phyloP scores from a whole-genome alignment of 768 basidiomycete genomes.

The Pisolithus microcarpus region DNA sequence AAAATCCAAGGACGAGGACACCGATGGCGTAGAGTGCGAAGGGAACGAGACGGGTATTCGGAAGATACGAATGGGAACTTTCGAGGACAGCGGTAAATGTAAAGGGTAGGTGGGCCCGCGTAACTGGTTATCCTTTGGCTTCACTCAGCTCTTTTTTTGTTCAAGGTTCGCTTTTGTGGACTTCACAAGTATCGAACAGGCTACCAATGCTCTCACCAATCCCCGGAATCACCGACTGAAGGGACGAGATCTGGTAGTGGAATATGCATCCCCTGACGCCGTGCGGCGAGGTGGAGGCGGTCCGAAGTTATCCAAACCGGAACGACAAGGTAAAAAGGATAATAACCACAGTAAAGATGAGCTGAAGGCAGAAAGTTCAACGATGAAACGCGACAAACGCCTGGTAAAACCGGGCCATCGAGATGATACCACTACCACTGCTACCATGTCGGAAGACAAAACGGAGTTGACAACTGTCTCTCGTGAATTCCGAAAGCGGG shows the following conservation, averaged over 20 bases:
- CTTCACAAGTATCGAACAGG: constrained; percentile 70
- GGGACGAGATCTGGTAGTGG: constrained; percentile 79
- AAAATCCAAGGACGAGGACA: constrained; percentile 26
- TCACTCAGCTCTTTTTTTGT: neutral
- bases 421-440: neutral
- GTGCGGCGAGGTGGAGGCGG: constrained; percentile 70
- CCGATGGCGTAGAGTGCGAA: constrained; percentile 21
- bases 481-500: constrained; percentile 6
- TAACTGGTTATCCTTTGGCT: neutral
- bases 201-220: constrained; percentile 77
- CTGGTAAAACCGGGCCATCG: constrained; percentile 3
- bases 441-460: neutral
- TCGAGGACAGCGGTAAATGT: constrained; percentile 90
- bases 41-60: constrained; percentile 50
- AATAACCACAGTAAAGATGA: constrained; percentile 4
- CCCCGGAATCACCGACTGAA: constrained; percentile 77
- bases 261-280: constrained; percentile 85
- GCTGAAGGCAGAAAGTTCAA: neutral
- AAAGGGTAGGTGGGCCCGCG: constrained; percentile 81
- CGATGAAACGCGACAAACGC: constrained; percentile 3
- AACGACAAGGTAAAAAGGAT: constrained; percentile 10
- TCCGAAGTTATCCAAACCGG: constrained; percentile 16
- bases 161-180: constrained; percentile 90
- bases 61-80: constrained; percentile 89
- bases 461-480: neutral